Base-by-base conservation (phyloP, 2,329 filamentous ascomycete species). In the Penicillium sp. region DNA sequence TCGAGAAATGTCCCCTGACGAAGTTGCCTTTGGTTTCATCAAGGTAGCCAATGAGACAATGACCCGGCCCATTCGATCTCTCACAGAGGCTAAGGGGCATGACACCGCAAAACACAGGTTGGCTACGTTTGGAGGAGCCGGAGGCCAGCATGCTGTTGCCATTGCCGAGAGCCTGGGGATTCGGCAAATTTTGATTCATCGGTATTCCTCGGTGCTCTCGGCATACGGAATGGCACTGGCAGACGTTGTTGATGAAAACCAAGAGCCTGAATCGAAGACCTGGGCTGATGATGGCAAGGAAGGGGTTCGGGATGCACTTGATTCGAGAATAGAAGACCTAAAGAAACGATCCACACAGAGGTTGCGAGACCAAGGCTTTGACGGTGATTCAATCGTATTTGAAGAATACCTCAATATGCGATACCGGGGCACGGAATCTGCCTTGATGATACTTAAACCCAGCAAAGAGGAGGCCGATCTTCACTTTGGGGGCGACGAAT, bases 221-320 rank as follows among this genome's bases (percentile, higher is more conserved):
- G 92, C 92, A 0, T 96, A 96, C 64, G 92, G 92, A 9, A 96
- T 96, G 90, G 90, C 91, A 0, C 76, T 96, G 13, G 92, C 92
- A 8, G 91, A 96, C 67, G 91, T 66, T 16, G 63, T 67, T 0
- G 89, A 95, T 60, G 92, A 96, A 75, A 81, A 87, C 38, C 91
- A 96, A 69, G 90, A 92, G 69, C 77, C 77, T 4, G 84, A 85
- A 63, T 85, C 82, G 0, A 83, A 81, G 58, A 77, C 81, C 1
- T 86, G 83, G 83, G 80, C 81, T 15, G 84, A 81, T 13, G 81
- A 58, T 29, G 21, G 5, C 13, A 44, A 29, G 25, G 31, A 81
- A 34, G 80, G 82, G 1, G 83, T 84, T 0, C 80, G 87, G 5
- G 74, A 82, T 8, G 85, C 86, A 40, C 77, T 97, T 16, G 83